Evolutionary conservation across 176 grass and related monocot species (phyloP), one percentile per base, ranked within the genome.

Genomic region (Cenchrus fungigraminus): DNA sequence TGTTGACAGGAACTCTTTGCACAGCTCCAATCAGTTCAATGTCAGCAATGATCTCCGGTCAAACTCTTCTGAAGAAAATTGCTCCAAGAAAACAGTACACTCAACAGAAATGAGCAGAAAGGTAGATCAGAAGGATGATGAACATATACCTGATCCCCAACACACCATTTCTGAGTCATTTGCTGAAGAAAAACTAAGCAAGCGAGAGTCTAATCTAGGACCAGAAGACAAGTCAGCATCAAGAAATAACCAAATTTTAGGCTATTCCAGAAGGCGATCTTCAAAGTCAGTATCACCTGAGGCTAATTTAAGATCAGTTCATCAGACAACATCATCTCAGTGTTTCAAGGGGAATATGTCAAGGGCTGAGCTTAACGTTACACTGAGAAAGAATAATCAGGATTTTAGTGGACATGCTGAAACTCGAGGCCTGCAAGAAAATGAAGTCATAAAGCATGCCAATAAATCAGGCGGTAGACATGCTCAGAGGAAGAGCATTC

Each of bases 231-330:
- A 76, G 71, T 49, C 47, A 60, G 29, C 80, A 42, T 46, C 69
- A 50, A 70, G 47, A 43, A 83, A 73, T 65, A 82, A 69, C n/a
- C 84, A 64, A 20, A 57, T 28, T 9, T 19, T 78, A 79, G 78
- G 74, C 80, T 95, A 92, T 79, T 84, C 80, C 9, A 93, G 83
- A 86, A 95, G 42, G 50, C 58, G 52, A 67, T 77, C 51, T 68
- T 73, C 44, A 47, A 93, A 91, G 63, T 85, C 87, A 68, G 57
- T 79, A 75, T 89, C 87, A 61, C 85, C 80, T 49, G 91, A 82
- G 65, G 59, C 82, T 88, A 71, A 78, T 78, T 88, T 72, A 90
- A 71, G 68, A 69, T 81, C 65, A 49, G 14, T 20, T 78, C 34
- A 86, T 17, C 70, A 28, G 84, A 86, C 37, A 25, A 53, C 54